phyloP scores from a whole-genome alignment of 78 protist genomes.

The Emiliania huxleyi region DNA sequence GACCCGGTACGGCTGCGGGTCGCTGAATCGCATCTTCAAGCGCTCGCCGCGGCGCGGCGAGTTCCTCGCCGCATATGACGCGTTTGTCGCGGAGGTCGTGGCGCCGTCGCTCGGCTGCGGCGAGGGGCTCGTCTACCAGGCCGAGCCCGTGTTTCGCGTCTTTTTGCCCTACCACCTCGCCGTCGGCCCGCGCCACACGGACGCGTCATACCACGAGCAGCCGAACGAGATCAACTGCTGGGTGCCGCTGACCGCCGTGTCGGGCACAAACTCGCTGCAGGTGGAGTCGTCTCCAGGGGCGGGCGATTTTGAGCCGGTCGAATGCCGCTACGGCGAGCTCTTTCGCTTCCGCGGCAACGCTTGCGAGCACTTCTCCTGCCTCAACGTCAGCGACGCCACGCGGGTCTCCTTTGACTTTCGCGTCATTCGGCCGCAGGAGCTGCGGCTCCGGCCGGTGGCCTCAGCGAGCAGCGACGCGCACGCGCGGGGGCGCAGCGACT shows the following conservation, averaged over 20 bases:
- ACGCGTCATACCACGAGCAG: background rate
- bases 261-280: background rate
- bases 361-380: conserved; percentile 10
- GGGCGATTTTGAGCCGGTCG: background rate
- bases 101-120: background rate
- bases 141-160: conserved; percentile 16
- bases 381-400: conserved; percentile 3
- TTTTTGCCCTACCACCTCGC: background rate
- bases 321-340: background rate
- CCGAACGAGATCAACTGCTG: conserved; percentile 9
- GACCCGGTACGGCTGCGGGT: background rate
- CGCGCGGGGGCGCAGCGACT: too few species aligned
- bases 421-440: too few species aligned
- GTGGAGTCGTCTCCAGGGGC: background rate
- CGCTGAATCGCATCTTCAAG: background rate
- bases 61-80: background rate
- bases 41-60: background rate
- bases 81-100: background rate
- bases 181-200: background rate
- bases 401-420: conserved; percentile 34
- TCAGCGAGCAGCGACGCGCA: too few species aligned
- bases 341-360: background rate
- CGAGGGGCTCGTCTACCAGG: background rate
- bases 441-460: too few species aligned
- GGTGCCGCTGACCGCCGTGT: background rate